Evolutionary conservation across 192 early-diverging fungal genomes (phyloP).

Genomic region (Coemansia sp.): DNA sequence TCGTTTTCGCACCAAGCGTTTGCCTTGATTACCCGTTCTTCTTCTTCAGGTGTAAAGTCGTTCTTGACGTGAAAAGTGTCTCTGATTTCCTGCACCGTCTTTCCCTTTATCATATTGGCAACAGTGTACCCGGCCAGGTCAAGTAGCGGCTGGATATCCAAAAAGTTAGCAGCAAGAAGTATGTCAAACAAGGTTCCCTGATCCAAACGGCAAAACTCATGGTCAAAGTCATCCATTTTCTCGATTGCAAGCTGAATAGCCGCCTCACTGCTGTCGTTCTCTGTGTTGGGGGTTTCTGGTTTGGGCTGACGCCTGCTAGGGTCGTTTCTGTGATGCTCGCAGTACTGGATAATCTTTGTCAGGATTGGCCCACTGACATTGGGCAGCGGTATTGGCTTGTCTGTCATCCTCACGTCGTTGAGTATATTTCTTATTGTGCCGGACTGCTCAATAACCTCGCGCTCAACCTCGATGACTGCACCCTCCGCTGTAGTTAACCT

Average conservation of each 20-base stretch:
- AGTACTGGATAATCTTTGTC: slow-evolving; percentile 85
- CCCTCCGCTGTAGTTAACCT: slow-evolving; percentile 48
- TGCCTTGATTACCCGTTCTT: slow-evolving; percentile 62
- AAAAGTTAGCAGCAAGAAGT: slow-evolving; percentile 87
- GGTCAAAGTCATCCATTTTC: slow-evolving; percentile 88
- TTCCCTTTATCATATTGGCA: slow-evolving; percentile 87
- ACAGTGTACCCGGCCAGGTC: slow-evolving; percentile 80
- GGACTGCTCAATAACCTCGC: slow-evolving; percentile 52
- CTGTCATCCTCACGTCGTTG: slow-evolving; percentile 35
- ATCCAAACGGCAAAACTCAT: slow-evolving; percentile 87
- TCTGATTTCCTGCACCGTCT: slow-evolving; percentile 85
- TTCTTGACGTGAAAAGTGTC: slow-evolving; percentile 67
- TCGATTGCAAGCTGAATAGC: slow-evolving; percentile 61
- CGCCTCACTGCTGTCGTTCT: slow-evolving; percentile 48
- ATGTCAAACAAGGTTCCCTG: slow-evolving; percentile 93
- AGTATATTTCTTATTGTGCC: slow-evolving; percentile 52
- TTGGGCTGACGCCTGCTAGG: slow-evolving; percentile 16
- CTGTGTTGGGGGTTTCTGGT: slow-evolving; percentile 23
- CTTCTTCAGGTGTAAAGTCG: slow-evolving; percentile 73
- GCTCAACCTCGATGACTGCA: slow-evolving; percentile 36
- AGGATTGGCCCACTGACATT: slow-evolving; percentile 89
- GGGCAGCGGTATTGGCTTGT: slow-evolving; percentile 73
- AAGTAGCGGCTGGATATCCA: slow-evolving; percentile 70
- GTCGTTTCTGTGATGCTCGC: slow-evolving; percentile 81
- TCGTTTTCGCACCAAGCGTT: slow-evolving; percentile 64